Base-by-base conservation (phyloP, 345 rosid genomes). In the Populus euphratica region DNA sequence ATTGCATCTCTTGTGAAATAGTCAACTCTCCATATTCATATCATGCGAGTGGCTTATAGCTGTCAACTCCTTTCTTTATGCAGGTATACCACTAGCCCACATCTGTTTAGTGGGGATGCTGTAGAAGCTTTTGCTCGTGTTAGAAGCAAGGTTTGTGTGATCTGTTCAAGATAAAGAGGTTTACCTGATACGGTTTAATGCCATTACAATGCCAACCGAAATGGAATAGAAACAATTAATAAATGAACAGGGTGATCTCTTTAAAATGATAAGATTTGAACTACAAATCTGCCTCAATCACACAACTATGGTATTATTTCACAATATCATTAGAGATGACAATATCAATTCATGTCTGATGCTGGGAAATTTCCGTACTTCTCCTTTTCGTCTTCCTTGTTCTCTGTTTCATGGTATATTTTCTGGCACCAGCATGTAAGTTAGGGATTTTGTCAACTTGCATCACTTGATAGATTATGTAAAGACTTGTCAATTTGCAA, bases 71-170 rank as follows among this genome's bases (percentile, higher is more conserved):
- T 67, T 25, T 70, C 59, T 81, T 65, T 63, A 43, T 68, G 71
- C 73, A 96, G 99, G 82, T 93, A 93, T 87, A 96, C 98, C 62
- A 96, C 98, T 33, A 96, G 98, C 80, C 99, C 99, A 20, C 99
- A 93, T 86, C 89, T 96, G 78, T 96, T 96, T 75, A 87, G 78
- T n/a, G 94, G 73, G 73, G 93, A 89, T 75, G 96, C 98, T 74
- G 93, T 69, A 75, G 88, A 89, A 65, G 97, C 98, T 81, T 94
- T 75, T 88, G 83, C 87, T 84, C 92, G 92, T 64, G 91, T 94
- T 80, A 89, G 97, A 89, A 87, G 76, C 79, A 88, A 96, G 99
- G 99, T 94, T 36, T 41, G 81, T 76, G 27, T 59, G n/a, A 72
- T 72, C 74, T 69, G 29, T 66, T 76, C 67, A 72, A 67, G 67